These are phyloP conservation scores for Ophiostoma pallidulum DNA, from an alignment of 2,329 filamentous ascomycete species.

Conservation along the genomic window DNA sequence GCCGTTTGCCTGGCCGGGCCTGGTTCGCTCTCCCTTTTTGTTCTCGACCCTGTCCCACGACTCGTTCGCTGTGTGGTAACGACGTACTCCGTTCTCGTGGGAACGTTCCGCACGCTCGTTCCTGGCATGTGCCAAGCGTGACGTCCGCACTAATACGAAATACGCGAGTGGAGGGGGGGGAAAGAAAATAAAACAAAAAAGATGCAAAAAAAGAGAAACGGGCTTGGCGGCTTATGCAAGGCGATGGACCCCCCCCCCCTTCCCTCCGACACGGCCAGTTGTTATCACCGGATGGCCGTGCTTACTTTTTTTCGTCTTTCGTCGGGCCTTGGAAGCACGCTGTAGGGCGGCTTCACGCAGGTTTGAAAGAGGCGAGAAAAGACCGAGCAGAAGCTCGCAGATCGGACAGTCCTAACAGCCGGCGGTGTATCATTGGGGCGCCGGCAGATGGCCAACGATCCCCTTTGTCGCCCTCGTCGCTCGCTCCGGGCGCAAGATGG, in stretches of 20 bases:
- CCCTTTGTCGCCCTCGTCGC: neutral
- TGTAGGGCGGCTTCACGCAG: too few species aligned
- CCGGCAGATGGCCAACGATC: neutral
- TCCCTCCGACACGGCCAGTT: slow-evolving; percentile 6
- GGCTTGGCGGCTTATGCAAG: neutral
- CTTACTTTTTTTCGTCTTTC: slow-evolving; percentile 1
- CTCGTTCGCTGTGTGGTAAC: too few species aligned
- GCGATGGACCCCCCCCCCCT: neutral
- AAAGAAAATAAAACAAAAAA: too few species aligned
- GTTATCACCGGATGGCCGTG: slow-evolving; percentile 1
- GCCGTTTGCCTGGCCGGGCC: too few species aligned
- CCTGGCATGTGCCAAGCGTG: neutral
- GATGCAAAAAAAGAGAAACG: neutral
- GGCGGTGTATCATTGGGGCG: neutral
- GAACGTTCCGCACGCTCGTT: neutral
- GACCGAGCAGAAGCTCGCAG: too few species aligned
- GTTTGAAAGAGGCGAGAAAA: too few species aligned
- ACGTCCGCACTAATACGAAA: neutral
- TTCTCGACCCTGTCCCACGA: too few species aligned
- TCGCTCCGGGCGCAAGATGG: too few species aligned
- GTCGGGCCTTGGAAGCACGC: neutral
- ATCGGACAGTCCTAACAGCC: neutral
- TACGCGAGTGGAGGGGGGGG: too few species aligned
- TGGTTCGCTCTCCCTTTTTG: too few species aligned
- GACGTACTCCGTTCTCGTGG: neutral